Evolutionary conservation across 495 filamentous ascomycete genomes (phyloP).

Genomic region (Hyaloscypha bicolor): DNA sequence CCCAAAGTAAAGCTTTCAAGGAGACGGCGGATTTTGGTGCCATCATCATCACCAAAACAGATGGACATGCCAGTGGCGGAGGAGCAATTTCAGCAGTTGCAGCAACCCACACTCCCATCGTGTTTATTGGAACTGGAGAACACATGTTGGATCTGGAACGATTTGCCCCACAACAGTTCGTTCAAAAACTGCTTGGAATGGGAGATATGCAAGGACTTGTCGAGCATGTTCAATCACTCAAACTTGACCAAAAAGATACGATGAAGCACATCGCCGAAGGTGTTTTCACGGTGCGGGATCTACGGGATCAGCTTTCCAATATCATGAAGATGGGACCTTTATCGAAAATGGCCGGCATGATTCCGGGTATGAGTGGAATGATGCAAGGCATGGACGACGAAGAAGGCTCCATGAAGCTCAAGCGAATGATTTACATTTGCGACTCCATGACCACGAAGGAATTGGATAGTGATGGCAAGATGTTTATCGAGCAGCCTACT

Average conservation of each 20-base stretch:
- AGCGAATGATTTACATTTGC: constrained; percentile 98
- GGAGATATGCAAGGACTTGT: constrained; percentile 94
- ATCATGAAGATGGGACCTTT: constrained; percentile 99
- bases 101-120: constrained; percentile 94
- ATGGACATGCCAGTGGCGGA: constrained; percentile 92
- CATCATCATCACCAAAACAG: constrained; percentile 98
- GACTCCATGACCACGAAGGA: constrained; percentile 97
- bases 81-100: constrained; percentile 98
- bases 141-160: constrained; percentile 94
- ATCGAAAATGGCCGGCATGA: constrained; percentile 98
- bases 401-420: constrained; percentile 87
- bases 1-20: constrained; percentile 95
- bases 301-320: constrained; percentile 92
- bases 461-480: constrained; percentile 90
- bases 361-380: constrained; percentile 88
- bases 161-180: constrained; percentile 88
- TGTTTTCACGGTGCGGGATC: constrained; percentile 92
- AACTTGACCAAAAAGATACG: constrained; percentile 96
- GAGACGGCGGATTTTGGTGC: constrained; percentile 96
- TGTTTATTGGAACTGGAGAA: constrained; percentile 96
- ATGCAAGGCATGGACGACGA: constrained; percentile 97
- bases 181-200: constrained; percentile 93
- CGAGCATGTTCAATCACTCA: constrained; percentile 96
- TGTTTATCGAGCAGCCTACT: constrained; percentile 89
- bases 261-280: constrained; percentile 98